phyloP scores from a whole-genome alignment of 805 yeast species.

The Barnettozyma populi region DNA sequence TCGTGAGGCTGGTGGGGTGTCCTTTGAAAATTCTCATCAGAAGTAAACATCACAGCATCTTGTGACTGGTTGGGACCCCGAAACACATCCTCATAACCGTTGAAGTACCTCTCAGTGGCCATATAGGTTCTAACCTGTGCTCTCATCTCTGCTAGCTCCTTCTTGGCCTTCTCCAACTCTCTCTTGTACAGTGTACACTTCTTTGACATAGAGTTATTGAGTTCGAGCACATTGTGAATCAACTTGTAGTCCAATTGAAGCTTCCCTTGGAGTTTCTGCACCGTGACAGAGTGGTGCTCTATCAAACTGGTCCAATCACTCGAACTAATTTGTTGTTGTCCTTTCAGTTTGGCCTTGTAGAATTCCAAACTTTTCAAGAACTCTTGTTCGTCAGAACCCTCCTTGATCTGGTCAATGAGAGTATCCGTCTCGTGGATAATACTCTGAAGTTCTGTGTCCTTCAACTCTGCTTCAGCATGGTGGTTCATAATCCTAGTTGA shows the following conservation, averaged over 20 bases:
- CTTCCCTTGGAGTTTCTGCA: slow-evolving; percentile 4
- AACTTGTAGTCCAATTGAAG: slow-evolving; percentile 10
- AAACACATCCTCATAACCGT: slow-evolving; percentile 1
- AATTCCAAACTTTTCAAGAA: not conserved
- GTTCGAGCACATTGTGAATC: slow-evolving; percentile 18
- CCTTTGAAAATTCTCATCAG: not conserved
- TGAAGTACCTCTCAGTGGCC: not conserved
- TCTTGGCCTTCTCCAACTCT: not conserved
- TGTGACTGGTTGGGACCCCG: not conserved
- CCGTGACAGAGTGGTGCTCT: slow-evolving; percentile 5
- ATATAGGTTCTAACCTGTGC: not conserved
- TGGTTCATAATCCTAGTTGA: not conserved
- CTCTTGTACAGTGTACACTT: not conserved
- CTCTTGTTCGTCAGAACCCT: not conserved
- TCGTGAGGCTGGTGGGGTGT: not conserved
- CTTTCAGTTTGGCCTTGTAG: slow-evolving; percentile 1
- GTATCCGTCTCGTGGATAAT: not conserved
- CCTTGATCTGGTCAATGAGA: not conserved
- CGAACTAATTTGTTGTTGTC: not conserved
- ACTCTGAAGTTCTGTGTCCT: not conserved
- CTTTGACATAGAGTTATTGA: slow-evolving; percentile 14
- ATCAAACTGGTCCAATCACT: slow-evolving; percentile 1
- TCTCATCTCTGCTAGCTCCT: not conserved
- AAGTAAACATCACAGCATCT: not conserved
- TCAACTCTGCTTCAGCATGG: not conserved